Base-by-base conservation (phyloP, 345 rosid species). In the Syzygium grande region DNA sequence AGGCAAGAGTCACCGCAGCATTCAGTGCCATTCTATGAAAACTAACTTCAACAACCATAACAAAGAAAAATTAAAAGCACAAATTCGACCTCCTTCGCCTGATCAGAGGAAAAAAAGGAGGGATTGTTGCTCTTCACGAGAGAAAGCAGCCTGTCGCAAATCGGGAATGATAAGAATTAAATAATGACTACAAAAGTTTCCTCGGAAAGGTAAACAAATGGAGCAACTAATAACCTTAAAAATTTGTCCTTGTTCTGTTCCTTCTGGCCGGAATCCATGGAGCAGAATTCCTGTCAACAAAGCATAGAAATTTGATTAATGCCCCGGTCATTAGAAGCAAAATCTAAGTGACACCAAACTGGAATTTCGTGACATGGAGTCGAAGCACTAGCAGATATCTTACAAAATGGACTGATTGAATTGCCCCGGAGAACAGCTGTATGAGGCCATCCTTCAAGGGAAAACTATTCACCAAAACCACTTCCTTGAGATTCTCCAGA, bases 401-500 rank as follows among this genome's bases (percentile, higher is more conserved):
- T 94, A 98, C 99, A 90, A 93, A 92, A 90, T 92, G 89, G 43
- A 96, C 86, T 49, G 93, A 89, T 89, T 92, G 92, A 87, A 96
- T 85, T 41, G 97, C 94, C 87, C 91, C 90, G 83, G 93, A 95
- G 3, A 93, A 91, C 79, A 92, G 92, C 54, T 91, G 89, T 87
- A 92, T 52, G 38, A 96, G 94, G 88, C 90, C 90, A 86, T 92
- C 93, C 87, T 92, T 94, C 27, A 88, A 63, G 9, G 93, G 92
- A 88, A 93, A 77, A 86, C 79, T 84, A 87, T 87, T 77, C n/a
- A 87, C 92, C 85, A 83, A 43, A 79, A 90, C 87, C 86, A 96
- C 88, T 88, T 92, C 94, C 89, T 86, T 89, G 90, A 98, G 88
- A 90, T 94, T 92, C 90, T 95, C 95, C 91, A 98, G 89, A 90